Percentiles rank a stretch among this genome's conserved stretches.
phyloP scores from a whole-genome alignment of 1,284 basidiomycete species.

The Pascua guehoae region DNA sequence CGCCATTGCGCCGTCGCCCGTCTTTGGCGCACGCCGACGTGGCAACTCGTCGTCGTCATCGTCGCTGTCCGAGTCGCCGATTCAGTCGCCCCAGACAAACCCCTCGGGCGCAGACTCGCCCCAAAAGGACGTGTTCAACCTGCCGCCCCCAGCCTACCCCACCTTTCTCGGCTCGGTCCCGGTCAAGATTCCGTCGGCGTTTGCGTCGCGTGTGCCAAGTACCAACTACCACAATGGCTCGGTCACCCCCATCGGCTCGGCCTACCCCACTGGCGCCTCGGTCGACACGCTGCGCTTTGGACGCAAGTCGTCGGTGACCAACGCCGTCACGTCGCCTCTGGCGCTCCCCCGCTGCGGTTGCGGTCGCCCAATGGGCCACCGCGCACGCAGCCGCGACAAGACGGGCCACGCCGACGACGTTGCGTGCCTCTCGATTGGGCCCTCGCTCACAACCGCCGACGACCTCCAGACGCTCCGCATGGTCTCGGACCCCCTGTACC shows the following conservation, averaged over 20 bases:
- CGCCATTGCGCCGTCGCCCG: constrained; percentile 32
- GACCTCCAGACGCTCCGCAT: constrained; percentile 17
- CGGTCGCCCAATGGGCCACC: constrained; percentile 38
- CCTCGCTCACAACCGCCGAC: constrained; percentile 17
- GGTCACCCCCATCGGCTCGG: constrained; percentile 17
- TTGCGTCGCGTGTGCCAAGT: constrained; percentile 12
- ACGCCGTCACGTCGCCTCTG: constrained; percentile 43
- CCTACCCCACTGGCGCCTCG: constrained; percentile 28
- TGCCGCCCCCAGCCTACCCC: constrained; percentile 42
- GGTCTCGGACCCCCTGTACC: constrained; percentile 24
- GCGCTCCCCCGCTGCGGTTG: constrained; percentile 45
- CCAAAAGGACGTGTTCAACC: constrained; percentile 39
- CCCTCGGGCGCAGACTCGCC: constrained; percentile 37
- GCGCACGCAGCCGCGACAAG: constrained; percentile 16
- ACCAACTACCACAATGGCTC: constrained; percentile 10
- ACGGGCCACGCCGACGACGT: constrained; percentile 19
- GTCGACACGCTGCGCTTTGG: constrained; percentile 46
- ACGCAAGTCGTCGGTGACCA: constrained; percentile 39
- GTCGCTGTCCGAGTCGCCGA: constrained; percentile 39
- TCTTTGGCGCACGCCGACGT: constrained; percentile 22
- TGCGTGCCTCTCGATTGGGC: constrained; percentile 32
- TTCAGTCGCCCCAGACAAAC: constrained; percentile 41
- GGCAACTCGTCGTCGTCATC: constrained; percentile 30
- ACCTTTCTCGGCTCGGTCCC: constrained; percentile 34
- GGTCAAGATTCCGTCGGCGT: constrained; percentile 37